Evolutionary conservation across 78 protist species (phyloP).

Genomic region (slime mould (Dictyostelium discoideum)): dicty_2.7 NC_007089.4:1837001-1837500

Average conservation of each 20-base stretch:
- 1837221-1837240: background rate
- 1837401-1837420: too few relatives aligned
- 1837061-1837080: background rate
- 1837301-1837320: conserved; percentile 1
- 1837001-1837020: background rate
- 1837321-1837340: background rate
- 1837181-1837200: background rate
- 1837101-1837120: background rate
- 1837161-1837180: background rate
- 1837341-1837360: background rate
- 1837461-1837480: background rate
- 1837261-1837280: background rate
- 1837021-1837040: conserved; percentile 17
- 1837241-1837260: conserved; percentile 15
- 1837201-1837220: background rate
- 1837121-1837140: too few relatives aligned
- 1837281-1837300: background rate
- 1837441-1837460: too few relatives aligned
- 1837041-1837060: background rate
- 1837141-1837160: background rate
- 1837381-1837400: too few relatives aligned
- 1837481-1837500: too few relatives aligned
- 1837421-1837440: too few relatives aligned
- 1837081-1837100: too few relatives aligned
- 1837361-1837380: background rate